A percentile compares a stretch with the other conserved stretches of the same genome.
Evolutionary conservation across 768 basidiomycete genomes (phyloP).

Genomic region (Pleurotus ostreatus): DNA sequence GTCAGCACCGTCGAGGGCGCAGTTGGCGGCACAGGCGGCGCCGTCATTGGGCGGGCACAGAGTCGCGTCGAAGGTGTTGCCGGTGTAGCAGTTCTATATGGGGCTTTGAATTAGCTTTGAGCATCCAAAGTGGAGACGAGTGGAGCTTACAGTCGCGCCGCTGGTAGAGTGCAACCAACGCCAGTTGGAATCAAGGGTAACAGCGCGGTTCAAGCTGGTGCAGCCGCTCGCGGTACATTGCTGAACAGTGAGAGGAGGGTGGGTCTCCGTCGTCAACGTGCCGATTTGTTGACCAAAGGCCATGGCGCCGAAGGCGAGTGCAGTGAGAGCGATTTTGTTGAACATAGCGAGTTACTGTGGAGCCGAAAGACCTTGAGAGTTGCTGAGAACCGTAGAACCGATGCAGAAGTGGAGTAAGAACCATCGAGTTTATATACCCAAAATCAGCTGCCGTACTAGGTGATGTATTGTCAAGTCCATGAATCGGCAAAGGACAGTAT

Average conservation of each 20-base stretch:
- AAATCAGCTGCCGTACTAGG: background rate
- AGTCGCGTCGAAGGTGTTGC: slow-evolving; percentile 49
- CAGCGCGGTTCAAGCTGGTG: slow-evolving; percentile 24
- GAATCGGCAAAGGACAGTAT: background rate
- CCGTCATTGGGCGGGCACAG: slow-evolving; percentile 40
- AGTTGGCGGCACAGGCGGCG: slow-evolving; percentile 40
- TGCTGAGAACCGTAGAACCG: slow-evolving; percentile 1
- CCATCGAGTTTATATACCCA: background rate
- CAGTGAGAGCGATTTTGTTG: slow-evolving; percentile 27
- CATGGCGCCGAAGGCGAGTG: slow-evolving; percentile 29
- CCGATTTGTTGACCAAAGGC: slow-evolving; percentile 47
- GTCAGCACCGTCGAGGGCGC: slow-evolving; percentile 43
- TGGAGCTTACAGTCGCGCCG: slow-evolving; percentile 11
- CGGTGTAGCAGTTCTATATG: slow-evolving; percentile 47
- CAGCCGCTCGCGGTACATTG: slow-evolving; percentile 42
- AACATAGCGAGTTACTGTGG: slow-evolving; percentile 24
- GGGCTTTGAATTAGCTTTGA: background rate
- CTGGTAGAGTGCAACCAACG: slow-evolving; percentile 40
- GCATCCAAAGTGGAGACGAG: no score
- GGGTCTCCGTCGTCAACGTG: slow-evolving; percentile 41
- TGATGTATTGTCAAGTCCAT: background rate
- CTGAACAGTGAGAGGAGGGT: slow-evolving; percentile 42
- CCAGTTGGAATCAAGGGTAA: slow-evolving; percentile 52
- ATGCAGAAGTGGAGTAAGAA: background rate
- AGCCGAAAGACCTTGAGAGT: background rate